Base-by-base conservation (phyloP, 768 basidiomycete genomes). In the Floccularia luteovirens region DNA sequence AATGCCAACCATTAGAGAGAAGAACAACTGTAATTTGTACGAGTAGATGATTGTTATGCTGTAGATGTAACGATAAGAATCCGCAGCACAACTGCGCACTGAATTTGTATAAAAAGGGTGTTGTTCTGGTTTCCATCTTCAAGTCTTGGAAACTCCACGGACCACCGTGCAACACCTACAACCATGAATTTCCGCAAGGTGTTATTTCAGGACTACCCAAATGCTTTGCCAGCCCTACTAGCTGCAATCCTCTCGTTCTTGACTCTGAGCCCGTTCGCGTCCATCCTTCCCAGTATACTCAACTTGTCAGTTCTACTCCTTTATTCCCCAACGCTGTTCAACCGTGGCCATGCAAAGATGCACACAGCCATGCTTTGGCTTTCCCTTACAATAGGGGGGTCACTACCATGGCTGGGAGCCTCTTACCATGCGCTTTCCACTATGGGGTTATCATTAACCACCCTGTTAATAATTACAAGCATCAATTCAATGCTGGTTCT, bases 371-470 rank as follows among this genome's bases (percentile, higher is more conserved):
- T 67, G 27, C 56, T 75, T 41, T 47, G 64, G 56, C 43, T 62
- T 10, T 50, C 51, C 0, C 53, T 79, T 2, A 56, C 72, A 0
- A 13, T 60, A 0, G 74, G 66, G 0, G 64, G 67, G 3, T 55
- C 67, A 1, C 4, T 73, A 3, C 67, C 67, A 0, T 69, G 68
- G 34, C 45, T 66, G 20, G 49, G 55, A 13, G 67, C 76, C 4
- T 72, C 75, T 3, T 41, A 66, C 11, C 50, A 70, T 36, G 82
- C 84, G 0, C 60, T 86, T 5, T 82, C 82, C 0, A 74, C 69
- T 2, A 46, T 70, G 7, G 45, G 60, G 3, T 51, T 62, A 12
- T 79, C 85, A 0, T 12, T 84, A 14, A n/a, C 58, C 3, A 62
- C 70, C 0, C 57, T 85, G 6, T 48, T 63, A 14, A 6, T 54